Conservation (phyloP, 768 basidiomycete species). For the Aureoboletus auriporus region DNA sequence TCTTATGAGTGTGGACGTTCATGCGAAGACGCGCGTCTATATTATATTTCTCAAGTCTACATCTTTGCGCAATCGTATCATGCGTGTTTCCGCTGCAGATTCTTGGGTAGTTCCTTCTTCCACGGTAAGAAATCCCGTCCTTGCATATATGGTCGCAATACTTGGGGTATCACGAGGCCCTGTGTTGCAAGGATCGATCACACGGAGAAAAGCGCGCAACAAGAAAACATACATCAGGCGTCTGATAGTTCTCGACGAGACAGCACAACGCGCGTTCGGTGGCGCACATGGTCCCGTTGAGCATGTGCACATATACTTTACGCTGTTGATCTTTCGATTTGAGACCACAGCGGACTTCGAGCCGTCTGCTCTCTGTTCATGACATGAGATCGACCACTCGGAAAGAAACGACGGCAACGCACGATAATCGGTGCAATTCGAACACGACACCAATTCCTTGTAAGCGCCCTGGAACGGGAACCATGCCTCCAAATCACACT, state of each 20-base stretch:
- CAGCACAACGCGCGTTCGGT: conserved; percentile 97
- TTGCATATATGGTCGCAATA: conserved; percentile 92
- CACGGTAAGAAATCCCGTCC: conserved; percentile 87
- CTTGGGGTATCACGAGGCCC: conserved; percentile 90
- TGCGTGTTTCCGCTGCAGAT: conserved; percentile 67
- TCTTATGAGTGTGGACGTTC: no score
- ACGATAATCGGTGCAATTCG: conserved; percentile 99
- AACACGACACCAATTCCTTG: conserved; percentile 97
- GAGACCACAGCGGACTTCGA: conserved; percentile 92
- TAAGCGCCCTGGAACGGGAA: conserved; percentile 96
- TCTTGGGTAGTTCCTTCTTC: conserved; percentile 78
- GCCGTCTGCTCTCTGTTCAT: conserved; percentile 75
- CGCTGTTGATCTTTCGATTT: conserved; percentile 87
- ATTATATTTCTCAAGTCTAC: neutral
- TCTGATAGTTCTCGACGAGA: conserved; percentile 98
- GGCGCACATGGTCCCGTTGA: conserved; percentile 96
- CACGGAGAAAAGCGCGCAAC: no score
- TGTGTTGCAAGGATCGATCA: conserved; percentile 28
- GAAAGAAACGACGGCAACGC: conserved; percentile 31
- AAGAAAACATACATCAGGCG: conserved; percentile 64
- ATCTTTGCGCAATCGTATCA: conserved; percentile 15
- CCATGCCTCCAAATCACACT: conserved; percentile 98
- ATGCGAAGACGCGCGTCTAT: neutral
- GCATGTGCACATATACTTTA: conserved; percentile 97
- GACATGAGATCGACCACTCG: neutral